These are phyloP conservation scores for Meyerozyma carpophila DNA, from an alignment of 1,139 yeast species.

Conservation along the genomic window DNA sequence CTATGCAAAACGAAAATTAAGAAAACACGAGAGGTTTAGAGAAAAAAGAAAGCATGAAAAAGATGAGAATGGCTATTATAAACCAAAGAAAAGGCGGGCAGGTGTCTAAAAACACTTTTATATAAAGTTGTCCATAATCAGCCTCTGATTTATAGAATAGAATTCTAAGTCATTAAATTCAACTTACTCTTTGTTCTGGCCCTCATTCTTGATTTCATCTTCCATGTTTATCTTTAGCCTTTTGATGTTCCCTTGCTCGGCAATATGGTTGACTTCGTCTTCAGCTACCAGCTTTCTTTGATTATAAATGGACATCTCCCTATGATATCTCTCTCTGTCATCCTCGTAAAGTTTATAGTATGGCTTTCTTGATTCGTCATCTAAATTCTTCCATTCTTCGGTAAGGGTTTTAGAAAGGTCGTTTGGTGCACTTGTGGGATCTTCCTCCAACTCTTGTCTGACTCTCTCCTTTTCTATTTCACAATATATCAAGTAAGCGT, in stretches of 20 bases:
- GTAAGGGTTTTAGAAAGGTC: constrained; percentile 77
- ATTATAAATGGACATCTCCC: constrained; percentile 64
- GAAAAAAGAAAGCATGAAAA: constrained; percentile 71
- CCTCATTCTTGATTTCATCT: background rate
- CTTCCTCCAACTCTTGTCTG: constrained; percentile 42
- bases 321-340: constrained; percentile 70
- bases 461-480: constrained; percentile 78
- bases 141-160: background rate
- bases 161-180: background rate
- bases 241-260: constrained; percentile 1
- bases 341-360: constrained; percentile 74
- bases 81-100: constrained; percentile 47
- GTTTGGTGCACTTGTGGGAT: constrained; percentile 42
- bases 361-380: constrained; percentile 66
- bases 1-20: constrained; percentile 71
- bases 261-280: constrained; percentile 3
- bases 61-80: constrained; percentile 73
- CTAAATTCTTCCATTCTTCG: constrained; percentile 79
- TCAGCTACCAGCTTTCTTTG: constrained; percentile 25
- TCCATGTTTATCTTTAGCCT: constrained; percentile 1
- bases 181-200: background rate
- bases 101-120: background rate
- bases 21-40: constrained; percentile 68
- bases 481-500: constrained; percentile 83
- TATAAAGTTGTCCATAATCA: too few species aligned